These are phyloP conservation scores for Nelumbo lutea DNA, from an alignment of 164 flowering plant genomes.

Conservation along the genomic window DNA sequence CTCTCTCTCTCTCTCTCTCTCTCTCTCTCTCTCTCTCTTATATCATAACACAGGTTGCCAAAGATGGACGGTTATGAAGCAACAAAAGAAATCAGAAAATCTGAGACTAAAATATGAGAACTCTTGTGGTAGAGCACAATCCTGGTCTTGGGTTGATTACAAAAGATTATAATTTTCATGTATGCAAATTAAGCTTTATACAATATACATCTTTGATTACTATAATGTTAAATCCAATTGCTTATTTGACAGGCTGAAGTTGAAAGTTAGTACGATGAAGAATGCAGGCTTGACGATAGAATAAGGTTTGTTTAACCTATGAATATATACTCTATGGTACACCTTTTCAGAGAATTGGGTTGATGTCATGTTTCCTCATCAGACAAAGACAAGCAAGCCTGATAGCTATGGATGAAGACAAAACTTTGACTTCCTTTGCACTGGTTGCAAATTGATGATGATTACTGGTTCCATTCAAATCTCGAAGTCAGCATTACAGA, in stretches of 20 bases:
- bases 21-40: neutral
- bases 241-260: constrained; percentile 48
- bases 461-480: constrained; percentile 64
- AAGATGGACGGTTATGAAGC: constrained; percentile 99
- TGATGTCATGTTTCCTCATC: constrained; percentile 20
- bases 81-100: constrained; percentile 76
- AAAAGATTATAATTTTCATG: neutral
- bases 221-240: neutral
- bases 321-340: constrained; percentile 1
- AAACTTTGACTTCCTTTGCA: constrained; percentile 10
- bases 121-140: neutral
- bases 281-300: constrained; percentile 41
- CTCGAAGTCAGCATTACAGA: constrained; percentile 44
- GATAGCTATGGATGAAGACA: constrained; percentile 37
- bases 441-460: constrained; percentile 46
- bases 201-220: too few relatives aligned
- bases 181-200: too few relatives aligned
- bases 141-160: neutral
- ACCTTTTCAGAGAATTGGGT: constrained; percentile 3
- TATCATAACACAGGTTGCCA: constrained; percentile 65
- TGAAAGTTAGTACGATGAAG: constrained; percentile 38
- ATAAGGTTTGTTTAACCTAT: constrained; percentile 44
- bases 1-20: neutral
- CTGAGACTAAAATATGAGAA: constrained; percentile 26
- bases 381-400: constrained; percentile 52